A percentile compares a stretch with the other conserved stretches of the same genome.
Conservation (phyloP, 163 green algal genomes). For the Chlorella variabilis region DNA sequence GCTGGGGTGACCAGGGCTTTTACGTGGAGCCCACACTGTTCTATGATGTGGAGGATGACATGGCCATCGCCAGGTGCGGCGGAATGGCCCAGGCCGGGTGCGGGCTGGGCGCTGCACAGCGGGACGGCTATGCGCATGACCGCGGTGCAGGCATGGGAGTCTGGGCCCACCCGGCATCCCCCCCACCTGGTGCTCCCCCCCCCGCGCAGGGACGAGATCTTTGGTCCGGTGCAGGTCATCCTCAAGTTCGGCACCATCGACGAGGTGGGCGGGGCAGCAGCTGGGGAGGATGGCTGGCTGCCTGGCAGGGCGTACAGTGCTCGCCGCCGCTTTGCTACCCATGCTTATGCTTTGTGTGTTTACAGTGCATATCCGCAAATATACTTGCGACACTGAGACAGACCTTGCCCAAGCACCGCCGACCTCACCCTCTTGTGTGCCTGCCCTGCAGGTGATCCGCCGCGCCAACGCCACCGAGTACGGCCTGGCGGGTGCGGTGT, state of each 20-base stretch:
- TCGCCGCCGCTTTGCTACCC: no score
- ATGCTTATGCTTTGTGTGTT: no score
- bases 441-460: constrained; percentile 30
- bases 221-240: constrained; percentile 80
- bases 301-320: background rate
- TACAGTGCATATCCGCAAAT: no score
- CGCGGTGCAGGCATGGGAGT: no score
- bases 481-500: constrained; percentile 66
- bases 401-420: no score
- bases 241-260: constrained; percentile 57
- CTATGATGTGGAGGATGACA: constrained; percentile 70
- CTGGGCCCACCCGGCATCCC: no score
- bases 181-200: background rate
- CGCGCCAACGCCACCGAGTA: constrained; percentile 69
- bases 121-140: no score
- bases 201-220: constrained; percentile 66
- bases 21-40: constrained; percentile 83
- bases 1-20: constrained; percentile 48
- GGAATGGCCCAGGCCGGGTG: no score
- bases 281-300: no score
- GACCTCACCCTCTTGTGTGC: background rate
- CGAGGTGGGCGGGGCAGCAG: constrained; percentile 38
- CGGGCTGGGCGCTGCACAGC: no score
- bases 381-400: no score
- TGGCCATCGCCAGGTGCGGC: constrained; percentile 52